Conservation (phyloP, 1,139 yeast genomes). For the Meyerozyma smithsonii region DNA sequence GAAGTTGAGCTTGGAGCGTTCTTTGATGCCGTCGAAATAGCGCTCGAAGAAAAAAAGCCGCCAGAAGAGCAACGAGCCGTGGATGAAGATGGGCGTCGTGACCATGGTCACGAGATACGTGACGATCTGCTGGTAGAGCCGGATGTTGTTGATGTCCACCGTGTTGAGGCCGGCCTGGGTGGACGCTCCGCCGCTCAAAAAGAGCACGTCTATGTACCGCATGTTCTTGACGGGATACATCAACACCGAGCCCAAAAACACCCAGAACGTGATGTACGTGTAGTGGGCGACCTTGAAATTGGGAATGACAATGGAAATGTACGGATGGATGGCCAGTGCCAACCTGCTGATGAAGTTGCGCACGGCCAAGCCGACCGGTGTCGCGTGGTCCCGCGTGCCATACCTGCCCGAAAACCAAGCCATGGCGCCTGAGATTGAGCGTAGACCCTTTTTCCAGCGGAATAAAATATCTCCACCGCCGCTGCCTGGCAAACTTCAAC, state of each 20-base stretch:
- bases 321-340: slow-evolving; percentile 33
- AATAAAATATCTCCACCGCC: neutral
- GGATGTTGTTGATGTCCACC: slow-evolving; percentile 55
- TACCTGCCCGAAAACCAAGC: neutral
- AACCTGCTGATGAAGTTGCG: slow-evolving; percentile 23
- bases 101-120: slow-evolving; percentile 56
- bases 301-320: slow-evolving; percentile 51
- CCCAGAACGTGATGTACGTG: slow-evolving; percentile 50
- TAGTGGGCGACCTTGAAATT: slow-evolving; percentile 80
- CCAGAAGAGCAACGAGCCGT: slow-evolving; percentile 72
- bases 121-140: slow-evolving; percentile 72
- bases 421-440: neutral
- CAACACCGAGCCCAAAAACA: slow-evolving; percentile 64
- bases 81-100: slow-evolving; percentile 87
- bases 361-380: slow-evolving; percentile 15
- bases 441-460: neutral
- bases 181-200: slow-evolving; percentile 67
- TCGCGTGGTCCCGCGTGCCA: neutral
- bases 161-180: slow-evolving; percentile 95
- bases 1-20: slow-evolving; percentile 66
- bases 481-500: neutral
- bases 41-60: slow-evolving; percentile 88
- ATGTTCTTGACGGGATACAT: slow-evolving; percentile 69
- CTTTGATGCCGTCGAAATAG: slow-evolving; percentile 77
- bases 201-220: slow-evolving; percentile 72